These are phyloP conservation scores for Irpex sp. DNA, from an alignment of 1,284 basidiomycete species.

Conservation along the genomic window DNA sequence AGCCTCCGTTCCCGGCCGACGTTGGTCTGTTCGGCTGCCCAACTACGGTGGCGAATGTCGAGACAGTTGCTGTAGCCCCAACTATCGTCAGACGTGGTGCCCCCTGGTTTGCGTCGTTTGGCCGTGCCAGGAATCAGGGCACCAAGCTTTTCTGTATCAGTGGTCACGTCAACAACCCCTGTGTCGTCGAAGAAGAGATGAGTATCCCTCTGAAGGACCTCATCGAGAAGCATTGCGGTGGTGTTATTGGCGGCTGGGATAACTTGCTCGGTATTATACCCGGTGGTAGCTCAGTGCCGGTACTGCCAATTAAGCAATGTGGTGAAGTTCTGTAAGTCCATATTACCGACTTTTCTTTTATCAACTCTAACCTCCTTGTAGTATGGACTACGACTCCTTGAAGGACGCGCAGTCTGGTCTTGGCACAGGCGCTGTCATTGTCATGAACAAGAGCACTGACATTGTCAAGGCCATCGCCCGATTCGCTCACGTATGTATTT, in stretches of 20 bases:
- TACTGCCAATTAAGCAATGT: slow-evolving; percentile 80
- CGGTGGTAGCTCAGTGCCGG: slow-evolving; percentile 94
- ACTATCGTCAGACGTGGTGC: slow-evolving; percentile 93
- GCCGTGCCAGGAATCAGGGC: slow-evolving; percentile 90
- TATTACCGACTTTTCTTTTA: neutral
- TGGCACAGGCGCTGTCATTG: slow-evolving; percentile 97
- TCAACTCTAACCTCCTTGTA: slow-evolving; percentile 25
- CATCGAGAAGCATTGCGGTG: slow-evolving; percentile 96
- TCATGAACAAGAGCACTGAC: slow-evolving; percentile 98
- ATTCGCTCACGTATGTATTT: slow-evolving; percentile 70
- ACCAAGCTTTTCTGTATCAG: slow-evolving; percentile 96
- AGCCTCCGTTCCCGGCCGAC: slow-evolving; percentile 99
- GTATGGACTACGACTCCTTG: slow-evolving; percentile 98
- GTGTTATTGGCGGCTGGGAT: slow-evolving; percentile 93
- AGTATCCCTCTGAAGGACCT: slow-evolving; percentile 93
- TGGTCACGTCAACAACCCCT: slow-evolving; percentile 98
- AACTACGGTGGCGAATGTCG: slow-evolving; percentile 97
- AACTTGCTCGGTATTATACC: slow-evolving; percentile 94
- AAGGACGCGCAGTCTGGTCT: slow-evolving; percentile 94
- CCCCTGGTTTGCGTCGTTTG: slow-evolving; percentile 93
- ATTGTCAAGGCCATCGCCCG: slow-evolving; percentile 91
- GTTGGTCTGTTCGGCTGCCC: slow-evolving; percentile 97
- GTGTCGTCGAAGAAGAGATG: slow-evolving; percentile 99
- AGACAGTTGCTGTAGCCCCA: slow-evolving; percentile 96
- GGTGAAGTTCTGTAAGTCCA: slow-evolving; percentile 77